Percentiles rank a stretch among this genome's conserved stretches.
These are phyloP conservation scores for Aspergillus hancockii DNA, from an alignment of 495 filamentous ascomycete genomes.

Conservation along the genomic window DNA sequence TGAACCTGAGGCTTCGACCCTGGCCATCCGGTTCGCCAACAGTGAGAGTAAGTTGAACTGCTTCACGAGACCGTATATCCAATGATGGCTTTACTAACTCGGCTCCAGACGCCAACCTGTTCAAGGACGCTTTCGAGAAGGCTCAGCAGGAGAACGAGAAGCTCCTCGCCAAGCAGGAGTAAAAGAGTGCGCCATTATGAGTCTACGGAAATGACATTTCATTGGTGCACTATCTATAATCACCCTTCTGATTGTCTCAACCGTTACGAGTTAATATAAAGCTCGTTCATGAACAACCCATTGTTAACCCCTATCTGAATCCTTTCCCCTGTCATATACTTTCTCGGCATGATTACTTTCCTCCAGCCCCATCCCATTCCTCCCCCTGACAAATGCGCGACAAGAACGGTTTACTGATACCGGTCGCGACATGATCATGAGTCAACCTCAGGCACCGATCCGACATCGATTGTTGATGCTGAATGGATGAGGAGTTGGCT, in stretches of 20 bases:
- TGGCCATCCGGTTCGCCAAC: constrained; percentile 98
- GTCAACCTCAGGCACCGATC: constrained; percentile 19
- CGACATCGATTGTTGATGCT: constrained; percentile 26
- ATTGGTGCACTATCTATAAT: constrained; percentile 22
- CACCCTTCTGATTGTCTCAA: constrained; percentile 16
- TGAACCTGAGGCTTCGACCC: constrained; percentile 91
- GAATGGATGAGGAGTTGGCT: constrained; percentile 28
- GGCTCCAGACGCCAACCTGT: constrained; percentile 81
- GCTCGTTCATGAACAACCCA: constrained; percentile 8
- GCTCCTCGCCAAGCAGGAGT: constrained; percentile 62
- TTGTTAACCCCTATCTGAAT: constrained; percentile 6
- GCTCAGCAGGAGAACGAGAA: constrained; percentile 95
- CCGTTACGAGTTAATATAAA: constrained; percentile 19
- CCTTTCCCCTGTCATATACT: background rate
- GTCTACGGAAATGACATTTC: constrained; percentile 16
- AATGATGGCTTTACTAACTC: background rate
- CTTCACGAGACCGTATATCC: background rate
- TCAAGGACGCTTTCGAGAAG: constrained; percentile 98
- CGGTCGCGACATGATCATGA: constrained; percentile 29
- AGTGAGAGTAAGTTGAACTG: constrained; percentile 75
- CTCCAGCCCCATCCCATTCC: constrained; percentile 9
- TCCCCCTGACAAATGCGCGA: background rate
- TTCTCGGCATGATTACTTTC: constrained; percentile 6
- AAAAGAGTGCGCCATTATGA: constrained; percentile 15
- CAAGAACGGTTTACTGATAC: constrained; percentile 22